Evolutionary conservation across 768 basidiomycete genomes (phyloP).

Genomic region (Leucocoprinus sp.): DNA sequence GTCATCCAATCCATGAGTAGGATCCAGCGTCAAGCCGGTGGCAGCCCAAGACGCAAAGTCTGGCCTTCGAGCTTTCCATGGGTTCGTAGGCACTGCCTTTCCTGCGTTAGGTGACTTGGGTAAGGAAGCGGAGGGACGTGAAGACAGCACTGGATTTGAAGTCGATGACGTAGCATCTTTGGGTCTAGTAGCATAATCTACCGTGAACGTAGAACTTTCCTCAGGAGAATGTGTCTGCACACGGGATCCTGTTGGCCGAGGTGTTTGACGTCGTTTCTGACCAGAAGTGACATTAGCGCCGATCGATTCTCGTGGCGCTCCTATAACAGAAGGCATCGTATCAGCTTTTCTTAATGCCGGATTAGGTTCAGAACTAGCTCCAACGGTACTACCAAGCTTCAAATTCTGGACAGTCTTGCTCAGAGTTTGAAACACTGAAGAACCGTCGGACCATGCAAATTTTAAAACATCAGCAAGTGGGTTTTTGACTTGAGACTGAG

Average conservation of each 20-base stretch:
- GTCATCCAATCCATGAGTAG: constrained; percentile 16
- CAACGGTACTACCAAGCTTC: constrained; percentile 17
- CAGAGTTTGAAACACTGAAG: constrained; percentile 46
- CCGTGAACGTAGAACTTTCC: background rate
- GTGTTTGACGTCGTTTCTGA: background rate
- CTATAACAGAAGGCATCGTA: background rate
- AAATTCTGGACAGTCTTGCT: constrained; percentile 48
- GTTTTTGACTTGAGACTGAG: constrained; percentile 2
- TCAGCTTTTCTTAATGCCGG: constrained; percentile 11
- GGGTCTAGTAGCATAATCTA: background rate
- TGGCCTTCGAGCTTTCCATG: background rate
- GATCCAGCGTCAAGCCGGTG: constrained; percentile 19
- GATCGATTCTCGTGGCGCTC: background rate
- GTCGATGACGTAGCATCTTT: background rate
- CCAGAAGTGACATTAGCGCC: background rate
- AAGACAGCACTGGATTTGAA: constrained; percentile 13
- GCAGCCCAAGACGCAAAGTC: constrained; percentile 20
- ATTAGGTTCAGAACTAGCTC: constrained; percentile 10
- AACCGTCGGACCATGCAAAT: constrained; percentile 30
- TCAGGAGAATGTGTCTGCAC: background rate
- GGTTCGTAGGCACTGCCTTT: background rate
- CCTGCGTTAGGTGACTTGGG: constrained; percentile 13
- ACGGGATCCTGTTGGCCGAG: background rate
- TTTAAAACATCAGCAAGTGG: constrained; percentile 5
- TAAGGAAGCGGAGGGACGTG: constrained; percentile 12